Base-by-base conservation (phyloP, 768 basidiomycete species). In the Tricholoma terreum region DNA sequence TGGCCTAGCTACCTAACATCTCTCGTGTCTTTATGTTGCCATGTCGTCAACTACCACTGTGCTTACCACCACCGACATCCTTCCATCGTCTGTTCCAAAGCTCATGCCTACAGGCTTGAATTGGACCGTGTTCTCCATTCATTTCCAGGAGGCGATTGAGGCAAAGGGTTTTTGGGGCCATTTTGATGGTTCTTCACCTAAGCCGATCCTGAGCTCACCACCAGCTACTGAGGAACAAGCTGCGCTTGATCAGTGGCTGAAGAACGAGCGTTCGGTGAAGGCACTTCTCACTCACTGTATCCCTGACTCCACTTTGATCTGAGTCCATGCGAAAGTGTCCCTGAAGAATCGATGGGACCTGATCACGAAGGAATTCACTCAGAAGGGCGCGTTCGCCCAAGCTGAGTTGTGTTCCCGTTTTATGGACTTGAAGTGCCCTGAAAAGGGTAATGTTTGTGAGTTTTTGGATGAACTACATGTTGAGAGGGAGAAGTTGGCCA, bases 361-460 rank as follows among this genome's bases (percentile, higher is more conserved):
- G 15, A 69, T 75, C 42, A 58, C 63, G 6, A 40, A 48, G 17
- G 72, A 75, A 38, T 74, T 63, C 58, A 66, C 70, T 7, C 57
- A 67, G 46, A 71, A 71, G 54, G 61, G 66, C 33, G 57, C 66
- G 17, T 70, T 64, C 50, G 67, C 61, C 19, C 63, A 71, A 48
- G 62, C 67, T 2, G 65, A 68, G 10, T 40, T 72, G 21, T 54
- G 62, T 6, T 24, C 55, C 4, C 55, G 58, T 15, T 75, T 75
- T 58, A 58, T 71, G 31, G 64, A 63, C 15, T 59, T 65, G 4
- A 61, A 61, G 43, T 74, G 71, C 56, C 58, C 63, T 14, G 63
- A 63, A 1, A 63, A 67, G 36, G 67, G 60, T 1, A 65, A 70
- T 58, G 62, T 71, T 14, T 63, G 59, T 19, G 53, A 62, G 34